A percentile compares a stretch with the other conserved stretches of the same genome.
These are phyloP conservation scores for Poa pratensis DNA, from an alignment of 176 grass and related monocot species.

Conservation along the genomic window DNA sequence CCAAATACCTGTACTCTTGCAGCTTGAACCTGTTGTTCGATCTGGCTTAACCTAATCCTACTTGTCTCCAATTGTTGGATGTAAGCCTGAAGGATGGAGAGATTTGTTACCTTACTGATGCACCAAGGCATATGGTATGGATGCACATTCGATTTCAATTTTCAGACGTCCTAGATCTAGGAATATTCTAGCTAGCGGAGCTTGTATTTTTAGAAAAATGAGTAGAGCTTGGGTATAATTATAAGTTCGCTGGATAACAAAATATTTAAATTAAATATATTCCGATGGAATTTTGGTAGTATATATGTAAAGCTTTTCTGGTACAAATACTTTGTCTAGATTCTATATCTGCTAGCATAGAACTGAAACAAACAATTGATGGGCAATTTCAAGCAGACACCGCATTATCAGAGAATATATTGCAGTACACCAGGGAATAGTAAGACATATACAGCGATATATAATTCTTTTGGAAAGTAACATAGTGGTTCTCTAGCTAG, in stretches of 20 bases:
- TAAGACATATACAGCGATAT: neutral
- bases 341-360: neutral
- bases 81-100: conserved; percentile 67
- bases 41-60: conserved; percentile 68
- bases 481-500: conserved; percentile 44
- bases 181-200: neutral
- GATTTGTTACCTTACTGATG: neutral
- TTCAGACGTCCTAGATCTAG: neutral
- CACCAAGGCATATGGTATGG: neutral
- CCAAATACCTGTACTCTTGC: conserved; percentile 67
- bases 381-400: neutral
- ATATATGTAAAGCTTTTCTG: neutral
- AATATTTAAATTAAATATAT: neutral
- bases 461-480: conserved; percentile 1
- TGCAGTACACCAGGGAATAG: neutral
- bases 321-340: too few species aligned
- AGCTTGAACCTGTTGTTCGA: conserved; percentile 76
- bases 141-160: neutral
- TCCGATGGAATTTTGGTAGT: neutral
- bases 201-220: neutral
- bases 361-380: neutral
- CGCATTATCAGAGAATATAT: neutral
- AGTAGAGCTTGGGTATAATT: neutral
- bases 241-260: neutral
- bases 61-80: conserved; percentile 86